These are phyloP conservation scores for Diaporthe citriasiana DNA, from an alignment of 2,329 filamentous ascomycete species.

Conservation along the genomic window DNA sequence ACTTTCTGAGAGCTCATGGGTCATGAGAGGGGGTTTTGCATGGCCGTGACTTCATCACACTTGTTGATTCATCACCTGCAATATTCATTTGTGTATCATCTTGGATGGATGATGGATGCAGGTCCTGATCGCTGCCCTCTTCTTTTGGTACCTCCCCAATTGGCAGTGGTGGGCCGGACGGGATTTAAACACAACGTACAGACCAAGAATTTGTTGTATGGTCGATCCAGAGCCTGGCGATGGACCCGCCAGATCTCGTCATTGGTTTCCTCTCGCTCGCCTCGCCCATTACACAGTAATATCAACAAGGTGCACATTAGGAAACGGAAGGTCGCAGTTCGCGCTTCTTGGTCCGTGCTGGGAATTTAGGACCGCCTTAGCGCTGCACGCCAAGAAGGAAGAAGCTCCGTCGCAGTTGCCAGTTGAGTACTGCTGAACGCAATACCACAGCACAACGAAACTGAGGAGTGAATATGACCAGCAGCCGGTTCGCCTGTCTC, in stretches of 20 bases:
- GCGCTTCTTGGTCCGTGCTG: conserved; percentile 1
- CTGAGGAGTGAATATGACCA: not conserved
- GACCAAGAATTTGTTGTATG: not conserved
- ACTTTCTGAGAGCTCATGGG: not conserved
- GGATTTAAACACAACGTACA: not conserved
- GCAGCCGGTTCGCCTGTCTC: not conserved
- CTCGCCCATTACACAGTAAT: not conserved
- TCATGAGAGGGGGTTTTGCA: not conserved
- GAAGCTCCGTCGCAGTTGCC: not conserved
- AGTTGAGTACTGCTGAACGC: not conserved
- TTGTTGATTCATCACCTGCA: conserved; percentile 9
- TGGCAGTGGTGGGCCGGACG: too few relatives aligned
- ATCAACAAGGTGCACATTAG: not conserved
- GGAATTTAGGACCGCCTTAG: conserved; percentile 13
- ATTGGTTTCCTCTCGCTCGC: not conserved
- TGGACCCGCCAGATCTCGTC: not conserved
- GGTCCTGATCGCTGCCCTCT: not conserved
- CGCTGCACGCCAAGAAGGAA: conserved; percentile 23
- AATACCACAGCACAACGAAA: not conserved
- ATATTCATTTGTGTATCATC: not conserved
- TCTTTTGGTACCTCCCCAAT: not conserved
- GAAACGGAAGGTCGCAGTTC: conserved; percentile 20
- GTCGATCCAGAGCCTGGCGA: not conserved
- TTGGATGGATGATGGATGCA: not conserved
- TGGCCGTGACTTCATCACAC: not conserved